These are phyloP conservation scores for Urochloa ruziziensis DNA, from an alignment of 176 grass and related monocot species.

Conservation along the genomic window DNA sequence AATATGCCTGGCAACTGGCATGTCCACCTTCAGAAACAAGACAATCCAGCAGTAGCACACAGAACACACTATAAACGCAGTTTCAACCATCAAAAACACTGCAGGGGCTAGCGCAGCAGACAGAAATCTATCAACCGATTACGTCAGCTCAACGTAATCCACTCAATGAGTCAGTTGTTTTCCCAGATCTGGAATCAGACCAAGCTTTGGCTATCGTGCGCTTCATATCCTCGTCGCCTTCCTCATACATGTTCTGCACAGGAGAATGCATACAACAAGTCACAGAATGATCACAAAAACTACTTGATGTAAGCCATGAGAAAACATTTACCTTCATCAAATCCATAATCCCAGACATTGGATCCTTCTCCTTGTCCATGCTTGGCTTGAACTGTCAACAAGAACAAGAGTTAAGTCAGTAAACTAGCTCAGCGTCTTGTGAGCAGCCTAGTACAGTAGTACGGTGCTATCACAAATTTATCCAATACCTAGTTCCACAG, in stretches of 20 bases:
- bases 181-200: conserved; percentile 75
- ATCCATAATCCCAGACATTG: conserved; percentile 95
- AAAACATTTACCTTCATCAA: conserved; percentile 72
- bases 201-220: conserved; percentile 77
- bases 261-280: neutral
- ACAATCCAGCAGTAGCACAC: neutral
- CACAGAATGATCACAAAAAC: neutral
- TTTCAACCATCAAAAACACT: neutral
- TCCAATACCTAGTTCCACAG: neutral
- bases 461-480: neutral
- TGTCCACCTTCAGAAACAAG: neutral
- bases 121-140: neutral
- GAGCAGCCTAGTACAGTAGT: neutral
- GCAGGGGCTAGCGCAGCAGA: neutral
- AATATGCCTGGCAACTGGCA: neutral
- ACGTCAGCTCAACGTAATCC: conserved; percentile 43
- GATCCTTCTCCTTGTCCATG: conserved; percentile 71
- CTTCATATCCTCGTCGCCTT: conserved; percentile 87
- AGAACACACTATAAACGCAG: neutral
- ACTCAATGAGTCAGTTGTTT: conserved; percentile 53
- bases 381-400: conserved; percentile 73
- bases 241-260: conserved; percentile 72
- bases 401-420: neutral
- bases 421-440: neutral
- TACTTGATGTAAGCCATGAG: neutral